Conservation (phyloP, 768 basidiomycete species). For the Mrakia hoshinonis region DNA sequence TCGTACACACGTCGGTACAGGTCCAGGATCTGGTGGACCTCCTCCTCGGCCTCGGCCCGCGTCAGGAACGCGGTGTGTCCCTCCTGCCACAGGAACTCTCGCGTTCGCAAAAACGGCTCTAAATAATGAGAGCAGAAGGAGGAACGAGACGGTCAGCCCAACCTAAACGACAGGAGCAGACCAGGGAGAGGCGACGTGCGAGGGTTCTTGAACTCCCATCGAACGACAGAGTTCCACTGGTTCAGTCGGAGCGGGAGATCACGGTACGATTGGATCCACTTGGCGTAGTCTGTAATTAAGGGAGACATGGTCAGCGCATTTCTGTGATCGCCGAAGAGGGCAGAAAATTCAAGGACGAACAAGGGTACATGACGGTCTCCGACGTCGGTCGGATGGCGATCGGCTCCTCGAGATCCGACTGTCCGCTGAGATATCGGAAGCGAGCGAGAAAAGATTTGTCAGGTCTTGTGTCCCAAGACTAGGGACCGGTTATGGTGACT, state of each 20-base stretch:
- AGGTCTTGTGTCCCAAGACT: no score
- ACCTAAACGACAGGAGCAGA: neutral
- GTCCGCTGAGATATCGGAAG: conserved; percentile 61
- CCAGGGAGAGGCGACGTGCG: conserved; percentile 48
- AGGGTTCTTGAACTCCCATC: conserved; percentile 99
- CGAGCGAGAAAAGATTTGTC: neutral
- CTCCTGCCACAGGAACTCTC: conserved; percentile 99
- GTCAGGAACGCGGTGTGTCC: conserved; percentile 93
- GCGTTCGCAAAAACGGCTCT: conserved; percentile 98
- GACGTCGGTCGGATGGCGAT: conserved; percentile 97
- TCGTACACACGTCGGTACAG: conserved; percentile 92
- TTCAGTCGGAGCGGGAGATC: conserved; percentile 95
- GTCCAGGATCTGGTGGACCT: conserved; percentile 89
- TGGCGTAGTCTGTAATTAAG: conserved; percentile 71
- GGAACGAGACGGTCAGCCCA: neutral
- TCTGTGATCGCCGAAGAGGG: neutral
- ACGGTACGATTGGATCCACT: conserved; percentile 96
- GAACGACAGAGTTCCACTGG: conserved; percentile 98
- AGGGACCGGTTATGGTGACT: no score
- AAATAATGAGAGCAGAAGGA: conserved; percentile 21
- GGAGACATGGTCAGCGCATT: neutral
- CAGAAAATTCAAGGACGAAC: conserved; percentile 42
- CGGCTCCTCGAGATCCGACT: conserved; percentile 88
- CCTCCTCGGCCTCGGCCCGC: conserved; percentile 77
- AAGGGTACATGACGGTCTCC: conserved; percentile 99